phyloP scores from a whole-genome alignment of 208 protist species.

The Wallacemonas sp. region DNA sequence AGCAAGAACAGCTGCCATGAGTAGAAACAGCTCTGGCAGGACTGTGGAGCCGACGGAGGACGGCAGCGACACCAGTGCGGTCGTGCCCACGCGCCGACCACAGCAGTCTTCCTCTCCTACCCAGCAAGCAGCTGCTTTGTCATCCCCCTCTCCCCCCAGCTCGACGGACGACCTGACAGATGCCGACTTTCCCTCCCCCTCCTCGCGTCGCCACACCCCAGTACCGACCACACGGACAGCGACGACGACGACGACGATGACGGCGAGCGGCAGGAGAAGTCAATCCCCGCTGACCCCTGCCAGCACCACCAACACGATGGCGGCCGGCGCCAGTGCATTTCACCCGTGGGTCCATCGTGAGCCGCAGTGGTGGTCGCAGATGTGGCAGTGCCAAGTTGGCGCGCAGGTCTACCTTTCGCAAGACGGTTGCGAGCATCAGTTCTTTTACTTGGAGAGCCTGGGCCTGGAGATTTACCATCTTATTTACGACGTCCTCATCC shows the following conservation, averaged over 20 bases:
- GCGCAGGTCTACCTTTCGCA: slow-evolving; percentile 11
- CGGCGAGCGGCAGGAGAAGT: no score
- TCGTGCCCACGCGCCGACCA: no score
- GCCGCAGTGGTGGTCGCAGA: slow-evolving; percentile 5
- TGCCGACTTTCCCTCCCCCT: neutral
- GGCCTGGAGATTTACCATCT: slow-evolving; percentile 5
- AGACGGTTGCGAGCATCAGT: slow-evolving; percentile 9
- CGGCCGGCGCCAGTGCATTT: neutral
- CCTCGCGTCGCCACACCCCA: neutral
- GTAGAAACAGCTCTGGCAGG: no score
- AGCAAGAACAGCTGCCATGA: no score
- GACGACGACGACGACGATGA: neutral
- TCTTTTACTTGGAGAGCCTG: slow-evolving; percentile 7
- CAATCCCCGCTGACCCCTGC: no score
- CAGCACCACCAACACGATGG: neutral
- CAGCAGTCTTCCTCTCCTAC: no score
- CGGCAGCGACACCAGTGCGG: no score
- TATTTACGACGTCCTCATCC: slow-evolving; percentile 12
- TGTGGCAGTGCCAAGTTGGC: slow-evolving; percentile 4
- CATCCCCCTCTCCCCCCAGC: no score
- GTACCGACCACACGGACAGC: neutral
- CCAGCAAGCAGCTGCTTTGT: no score
- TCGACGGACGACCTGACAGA: no score
- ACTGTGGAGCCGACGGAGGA: no score
- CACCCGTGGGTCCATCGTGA: neutral